Percentiles rank a stretch among this genome's conserved stretches.
These are phyloP conservation scores for Pythium guiyangense DNA, from an alignment of 352 stramenopile genomes.

Conservation along the genomic window DNA sequence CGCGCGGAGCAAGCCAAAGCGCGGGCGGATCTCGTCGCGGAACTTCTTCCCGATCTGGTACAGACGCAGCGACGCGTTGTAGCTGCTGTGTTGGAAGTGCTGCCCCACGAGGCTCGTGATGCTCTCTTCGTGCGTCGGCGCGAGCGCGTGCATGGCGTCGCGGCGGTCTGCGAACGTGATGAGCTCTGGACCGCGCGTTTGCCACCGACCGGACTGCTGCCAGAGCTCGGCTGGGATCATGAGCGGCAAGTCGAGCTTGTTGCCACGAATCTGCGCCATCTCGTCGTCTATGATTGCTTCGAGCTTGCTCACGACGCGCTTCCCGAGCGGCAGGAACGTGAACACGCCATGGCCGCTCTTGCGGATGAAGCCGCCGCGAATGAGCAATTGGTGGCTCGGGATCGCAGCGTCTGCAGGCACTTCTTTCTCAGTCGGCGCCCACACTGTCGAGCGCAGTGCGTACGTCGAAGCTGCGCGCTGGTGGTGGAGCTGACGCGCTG, in stretches of 20 bases:
- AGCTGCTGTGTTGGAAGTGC: conserved; percentile 37
- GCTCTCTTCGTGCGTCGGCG: conserved; percentile 83
- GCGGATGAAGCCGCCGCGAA: conserved; percentile 83
- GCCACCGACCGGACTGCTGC: conserved; percentile 80
- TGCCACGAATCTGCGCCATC: conserved; percentile 72
- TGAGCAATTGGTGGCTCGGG: conserved; percentile 79
- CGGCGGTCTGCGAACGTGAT: conserved; percentile 78
- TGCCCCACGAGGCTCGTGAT: conserved; percentile 75
- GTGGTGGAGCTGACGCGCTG: not conserved
- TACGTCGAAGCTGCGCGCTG: not conserved
- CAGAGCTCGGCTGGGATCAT: conserved; percentile 75
- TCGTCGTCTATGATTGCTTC: conserved; percentile 80
- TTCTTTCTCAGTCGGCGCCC: conserved; percentile 74
- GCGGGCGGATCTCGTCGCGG: conserved; percentile 83
- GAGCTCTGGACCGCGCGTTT: conserved; percentile 76
- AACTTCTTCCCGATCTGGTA: conserved; percentile 90
- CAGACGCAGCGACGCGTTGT: conserved; percentile 51
- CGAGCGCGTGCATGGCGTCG: conserved; percentile 59
- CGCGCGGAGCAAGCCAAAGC: conserved; percentile 78
- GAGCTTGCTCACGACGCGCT: conserved; percentile 70
- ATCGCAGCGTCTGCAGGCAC: conserved; percentile 74
- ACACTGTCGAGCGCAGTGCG: conserved; percentile 47
- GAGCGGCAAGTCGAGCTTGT: conserved; percentile 80
- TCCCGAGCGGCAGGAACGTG: conserved; percentile 71
- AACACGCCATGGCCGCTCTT: conserved; percentile 82